phyloP scores from a whole-genome alignment of 2,329 filamentous ascomycete genomes.

The Claviceps sp. region DNA sequence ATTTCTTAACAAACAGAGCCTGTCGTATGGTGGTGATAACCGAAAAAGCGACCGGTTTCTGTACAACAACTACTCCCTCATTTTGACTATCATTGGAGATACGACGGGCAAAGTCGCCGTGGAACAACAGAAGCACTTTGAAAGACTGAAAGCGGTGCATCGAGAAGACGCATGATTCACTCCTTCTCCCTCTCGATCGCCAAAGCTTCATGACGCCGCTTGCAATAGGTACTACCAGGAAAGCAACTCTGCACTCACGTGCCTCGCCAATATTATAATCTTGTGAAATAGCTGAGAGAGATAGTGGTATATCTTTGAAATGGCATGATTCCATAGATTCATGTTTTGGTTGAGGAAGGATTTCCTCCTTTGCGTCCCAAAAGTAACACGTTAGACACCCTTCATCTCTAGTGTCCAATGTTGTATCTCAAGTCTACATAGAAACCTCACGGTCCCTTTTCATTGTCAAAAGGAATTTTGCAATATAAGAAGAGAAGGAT shows the following conservation, averaged over 20 bases:
- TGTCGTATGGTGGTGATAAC: conserved; percentile 57
- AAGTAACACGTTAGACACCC: neutral
- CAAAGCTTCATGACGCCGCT: neutral
- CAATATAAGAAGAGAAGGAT: neutral
- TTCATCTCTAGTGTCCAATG: neutral
- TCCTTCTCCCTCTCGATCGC: neutral
- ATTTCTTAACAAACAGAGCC: conserved; percentile 66
- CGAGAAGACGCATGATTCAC: conserved; percentile 27
- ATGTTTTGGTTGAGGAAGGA: neutral
- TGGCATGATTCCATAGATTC: neutral
- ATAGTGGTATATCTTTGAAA: neutral
- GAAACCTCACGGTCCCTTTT: neutral
- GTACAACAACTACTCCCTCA: conserved; percentile 89
- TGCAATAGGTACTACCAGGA: neutral
- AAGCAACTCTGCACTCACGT: neutral
- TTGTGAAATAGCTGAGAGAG: neutral
- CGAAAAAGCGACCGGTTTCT: conserved; percentile 78
- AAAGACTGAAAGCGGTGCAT: conserved; percentile 46
- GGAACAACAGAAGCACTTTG: conserved; percentile 67
- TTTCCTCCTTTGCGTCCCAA: neutral
- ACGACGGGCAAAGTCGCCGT: conserved; percentile 56
- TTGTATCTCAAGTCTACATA: neutral
- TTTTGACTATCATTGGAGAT: conserved; percentile 85
- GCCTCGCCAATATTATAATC: neutral
- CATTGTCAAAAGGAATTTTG: neutral